Base-by-base conservation (phyloP, 2,329 filamentous ascomycete genomes). In the Ophiognomonia clavigignenti-juglandacearum region DNA sequence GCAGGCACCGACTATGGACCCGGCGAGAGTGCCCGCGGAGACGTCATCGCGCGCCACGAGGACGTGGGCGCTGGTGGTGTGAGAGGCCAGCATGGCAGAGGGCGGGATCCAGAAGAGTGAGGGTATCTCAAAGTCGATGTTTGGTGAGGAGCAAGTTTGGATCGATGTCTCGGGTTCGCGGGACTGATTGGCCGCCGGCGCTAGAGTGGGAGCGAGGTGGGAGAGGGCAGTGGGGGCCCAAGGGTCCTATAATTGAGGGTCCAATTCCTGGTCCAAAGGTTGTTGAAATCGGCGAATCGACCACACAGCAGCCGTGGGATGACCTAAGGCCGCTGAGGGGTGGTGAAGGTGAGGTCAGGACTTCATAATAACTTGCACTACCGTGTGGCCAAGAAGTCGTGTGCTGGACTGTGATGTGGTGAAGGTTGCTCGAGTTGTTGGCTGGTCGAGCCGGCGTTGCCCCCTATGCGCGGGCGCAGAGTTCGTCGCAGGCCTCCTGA, bases 1-100 rank as follows among this genome's bases (percentile, higher is more conserved):
- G 16, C 62, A 56, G 24, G 55, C 56, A n/a, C 63, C 64, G 45
- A 67, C 54, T 47, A 61, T 59, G 47, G 58, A 59, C 39, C 64
- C 64, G 32, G 63, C 64, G 39, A 66, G 62, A 50, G 55, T 58
- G 43, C 64, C 63, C 14, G 47, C 35, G 14, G 51, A 47, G 18
- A 38, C 38, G 11, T 23, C 38, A 8, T 23, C 40, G 40, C 51
- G 47, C 26, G 47, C 48, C 51, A 51, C 44, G 51, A 53, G 39
- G 34, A 45, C 49, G 48, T 51, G 49, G 45, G 42, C 49, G 29
- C 39, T 41, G 35, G 39, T 35, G 39, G 32, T 37, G 31, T 44
- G 39, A 18, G 41, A 29, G n/a, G 29, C 42, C 27, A 42, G 43
- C 49, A 51, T 51, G 41, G 27, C 46, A 37, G 35, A 14, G 16